Conservation (phyloP, 2,329 filamentous ascomycete species). For the Cadophora sp. region DNA sequence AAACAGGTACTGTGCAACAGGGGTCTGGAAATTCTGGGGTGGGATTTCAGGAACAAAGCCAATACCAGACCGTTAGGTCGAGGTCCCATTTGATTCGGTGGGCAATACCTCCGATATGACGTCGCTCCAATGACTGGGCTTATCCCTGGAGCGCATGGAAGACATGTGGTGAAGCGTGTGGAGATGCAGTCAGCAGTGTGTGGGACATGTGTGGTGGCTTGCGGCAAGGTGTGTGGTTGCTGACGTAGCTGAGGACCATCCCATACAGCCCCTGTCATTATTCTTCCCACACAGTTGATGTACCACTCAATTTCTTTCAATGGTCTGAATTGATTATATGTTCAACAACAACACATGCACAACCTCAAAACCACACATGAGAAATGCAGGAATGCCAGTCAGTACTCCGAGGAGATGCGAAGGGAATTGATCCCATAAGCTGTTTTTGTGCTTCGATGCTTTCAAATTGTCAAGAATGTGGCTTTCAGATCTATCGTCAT, state of each 20-base stretch:
- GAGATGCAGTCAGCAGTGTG: not conserved
- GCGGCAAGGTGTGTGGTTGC: constrained; percentile 1
- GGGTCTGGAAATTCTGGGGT: too few relatives aligned
- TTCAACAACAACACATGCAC: too few relatives aligned
- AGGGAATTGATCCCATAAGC: not conserved
- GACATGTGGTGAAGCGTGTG: not conserved
- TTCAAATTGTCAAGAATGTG: not conserved
- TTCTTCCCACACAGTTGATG: too few relatives aligned
- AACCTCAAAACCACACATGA: too few relatives aligned
- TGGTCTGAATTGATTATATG: not conserved
- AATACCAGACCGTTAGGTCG: too few relatives aligned
- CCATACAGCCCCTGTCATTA: not conserved
- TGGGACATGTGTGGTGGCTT: constrained; percentile 1
- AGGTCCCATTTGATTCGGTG: not conserved
- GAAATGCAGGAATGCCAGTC: too few relatives aligned
- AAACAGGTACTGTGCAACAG: too few relatives aligned
- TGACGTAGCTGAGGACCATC: not conserved
- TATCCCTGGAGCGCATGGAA: not conserved
- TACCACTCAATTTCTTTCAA: not conserved
- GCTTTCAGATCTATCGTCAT: not conserved
- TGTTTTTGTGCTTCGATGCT: not conserved
- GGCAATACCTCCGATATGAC: not conserved
- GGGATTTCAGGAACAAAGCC: too few relatives aligned
- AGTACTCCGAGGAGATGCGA: not conserved
- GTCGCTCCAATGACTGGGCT: not conserved